Evolutionary conservation across 345 rosid genomes (phyloP).

Genomic region (Eucalyptus grandis): DNA sequence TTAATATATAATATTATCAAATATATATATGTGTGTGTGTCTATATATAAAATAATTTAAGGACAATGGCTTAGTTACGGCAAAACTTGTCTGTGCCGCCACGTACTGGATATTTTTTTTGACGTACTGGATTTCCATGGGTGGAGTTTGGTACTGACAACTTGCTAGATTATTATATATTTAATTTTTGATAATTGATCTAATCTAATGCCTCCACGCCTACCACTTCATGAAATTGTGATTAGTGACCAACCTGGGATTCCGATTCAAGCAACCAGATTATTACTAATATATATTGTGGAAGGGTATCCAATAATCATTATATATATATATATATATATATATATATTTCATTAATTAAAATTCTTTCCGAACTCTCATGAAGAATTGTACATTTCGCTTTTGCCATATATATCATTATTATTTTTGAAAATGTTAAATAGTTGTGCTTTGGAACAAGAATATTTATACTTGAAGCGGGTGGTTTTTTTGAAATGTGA

Average conservation of each 20-base stretch:
- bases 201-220: background rate
- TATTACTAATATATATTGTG: background rate
- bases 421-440: background rate
- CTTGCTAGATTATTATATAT: background rate
- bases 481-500: background rate
- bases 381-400: background rate
- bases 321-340: background rate
- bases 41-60: background rate
- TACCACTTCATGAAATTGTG: background rate
- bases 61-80: background rate
- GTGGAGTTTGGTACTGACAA: background rate
- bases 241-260: background rate
- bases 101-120: background rate
- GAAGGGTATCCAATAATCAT: background rate
- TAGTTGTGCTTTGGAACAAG: background rate
- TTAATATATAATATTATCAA: background rate
- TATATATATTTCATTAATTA: background rate
- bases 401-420: background rate
- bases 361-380: background rate
- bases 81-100: background rate
- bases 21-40: rapidly evolving
- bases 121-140: background rate
- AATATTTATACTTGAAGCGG: background rate
- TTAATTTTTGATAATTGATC: background rate
- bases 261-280: background rate